These are phyloP conservation scores for Torulaspora indica DNA, from an alignment of 805 yeast species.

Conservation along the genomic window DNA sequence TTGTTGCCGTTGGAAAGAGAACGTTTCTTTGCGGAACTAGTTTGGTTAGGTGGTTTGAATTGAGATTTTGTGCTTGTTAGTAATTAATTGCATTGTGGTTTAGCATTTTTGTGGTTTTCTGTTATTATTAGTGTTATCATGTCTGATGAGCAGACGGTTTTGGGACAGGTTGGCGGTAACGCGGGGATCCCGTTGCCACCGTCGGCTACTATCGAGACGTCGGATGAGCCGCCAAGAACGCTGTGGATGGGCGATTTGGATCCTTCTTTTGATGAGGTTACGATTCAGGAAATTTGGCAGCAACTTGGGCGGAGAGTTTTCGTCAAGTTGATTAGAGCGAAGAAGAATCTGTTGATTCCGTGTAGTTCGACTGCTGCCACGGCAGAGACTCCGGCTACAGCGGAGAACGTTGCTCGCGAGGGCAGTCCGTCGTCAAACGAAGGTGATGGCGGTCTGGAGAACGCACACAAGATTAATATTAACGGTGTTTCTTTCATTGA, in stretches of 20 bases:
- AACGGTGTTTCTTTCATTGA: conserved; percentile 34
- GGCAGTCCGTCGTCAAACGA: conserved; percentile 1
- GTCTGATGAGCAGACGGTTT: conserved; percentile 9
- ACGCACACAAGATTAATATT: conserved; percentile 21
- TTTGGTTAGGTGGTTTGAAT: too few species aligned
- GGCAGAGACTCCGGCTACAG: conserved; percentile 1
- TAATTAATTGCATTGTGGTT: conserved; percentile 4
- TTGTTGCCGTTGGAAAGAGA: not conserved
- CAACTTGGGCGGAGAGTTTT: conserved; percentile 50
- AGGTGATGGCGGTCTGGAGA: conserved; percentile 11
- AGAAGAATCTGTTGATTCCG: conserved; percentile 36
- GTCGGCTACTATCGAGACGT: conserved; percentile 44
- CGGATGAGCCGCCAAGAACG: conserved; percentile 56
- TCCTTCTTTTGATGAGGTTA: conserved; percentile 69
- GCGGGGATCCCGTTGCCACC: conserved; percentile 49
- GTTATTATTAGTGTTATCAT: conserved; percentile 1
- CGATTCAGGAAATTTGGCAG: conserved; percentile 56
- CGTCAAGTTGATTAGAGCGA: conserved; percentile 61
- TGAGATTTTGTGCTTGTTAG: not conserved
- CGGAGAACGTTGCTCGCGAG: not conserved
- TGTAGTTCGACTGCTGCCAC: conserved; percentile 26
- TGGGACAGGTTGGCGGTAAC: conserved; percentile 2
- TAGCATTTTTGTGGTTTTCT: conserved; percentile 2
- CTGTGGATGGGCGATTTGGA: conserved; percentile 88
- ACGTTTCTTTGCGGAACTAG: too few species aligned